Evolutionary conservation across 108 stramenopile species (phyloP).

Genomic region (Thalassiosira profunda): DNA sequence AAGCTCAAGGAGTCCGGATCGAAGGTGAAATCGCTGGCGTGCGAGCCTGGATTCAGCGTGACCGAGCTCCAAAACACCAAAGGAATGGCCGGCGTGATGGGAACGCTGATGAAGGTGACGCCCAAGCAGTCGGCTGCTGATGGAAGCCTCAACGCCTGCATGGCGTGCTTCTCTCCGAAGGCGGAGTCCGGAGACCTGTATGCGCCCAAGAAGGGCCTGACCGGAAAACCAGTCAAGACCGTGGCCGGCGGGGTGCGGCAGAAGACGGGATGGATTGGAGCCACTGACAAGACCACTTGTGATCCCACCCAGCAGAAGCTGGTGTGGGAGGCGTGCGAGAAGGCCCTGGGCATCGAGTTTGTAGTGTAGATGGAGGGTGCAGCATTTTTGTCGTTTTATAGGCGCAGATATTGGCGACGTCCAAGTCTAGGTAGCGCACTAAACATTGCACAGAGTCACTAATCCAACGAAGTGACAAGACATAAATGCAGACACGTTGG

Average conservation of each 20-base stretch:
- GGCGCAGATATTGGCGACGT: too few species aligned
- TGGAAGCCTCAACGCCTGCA: conserved; percentile 10
- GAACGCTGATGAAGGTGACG: too few species aligned
- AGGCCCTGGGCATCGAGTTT: conserved; percentile 25
- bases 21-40: conserved; percentile 28
- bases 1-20: conserved; percentile 27
- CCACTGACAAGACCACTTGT: conserved; percentile 12
- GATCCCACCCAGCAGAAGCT: conserved; percentile 8
- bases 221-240: conserved; percentile 14
- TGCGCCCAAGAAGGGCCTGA: conserved; percentile 2
- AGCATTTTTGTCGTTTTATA: too few species aligned
- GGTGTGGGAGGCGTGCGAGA: conserved; percentile 21
- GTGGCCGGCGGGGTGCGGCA: background rate
- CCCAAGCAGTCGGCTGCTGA: conserved; percentile 18
- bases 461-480: too few species aligned
- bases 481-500: too few species aligned
- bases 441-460: too few species aligned
- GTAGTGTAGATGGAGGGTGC: too few species aligned
- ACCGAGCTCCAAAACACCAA: conserved; percentile 15
- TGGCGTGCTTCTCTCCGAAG: conserved; percentile 16
- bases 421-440: too few species aligned
- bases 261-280: conserved; percentile 17
- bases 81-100: background rate
- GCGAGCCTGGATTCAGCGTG: conserved; percentile 17
- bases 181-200: conserved; percentile 6